Evolutionary conservation across 1,284 basidiomycete species (phyloP).

Genomic region (Phlebopus sp.): DNA sequence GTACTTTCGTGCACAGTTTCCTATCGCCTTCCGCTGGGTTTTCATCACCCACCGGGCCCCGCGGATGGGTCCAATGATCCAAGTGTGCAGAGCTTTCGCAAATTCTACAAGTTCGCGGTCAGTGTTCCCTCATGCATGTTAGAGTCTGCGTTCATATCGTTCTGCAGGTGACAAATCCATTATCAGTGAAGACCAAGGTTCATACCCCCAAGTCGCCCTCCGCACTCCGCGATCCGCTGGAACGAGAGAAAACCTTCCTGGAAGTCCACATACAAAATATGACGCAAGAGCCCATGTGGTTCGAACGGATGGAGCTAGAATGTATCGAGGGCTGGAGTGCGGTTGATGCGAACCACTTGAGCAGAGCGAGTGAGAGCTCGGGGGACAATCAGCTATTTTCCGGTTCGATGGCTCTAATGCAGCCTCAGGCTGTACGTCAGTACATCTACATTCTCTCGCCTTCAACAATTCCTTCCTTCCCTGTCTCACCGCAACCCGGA

Average conservation of each 20-base stretch:
- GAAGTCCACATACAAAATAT: constrained; percentile 88
- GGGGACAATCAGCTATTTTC: constrained; percentile 47
- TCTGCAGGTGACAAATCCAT: constrained; percentile 75
- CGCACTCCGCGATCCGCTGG: constrained; percentile 54
- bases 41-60: constrained; percentile 44
- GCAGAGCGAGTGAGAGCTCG: constrained; percentile 18
- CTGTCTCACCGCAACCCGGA: constrained; percentile 57
- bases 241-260: constrained; percentile 79
- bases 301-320: constrained; percentile 74
- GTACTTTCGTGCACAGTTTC: constrained; percentile 74
- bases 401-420: constrained; percentile 65
- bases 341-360: constrained; percentile 47
- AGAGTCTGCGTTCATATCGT: not conserved
- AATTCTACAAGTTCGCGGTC: constrained; percentile 88
- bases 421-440: constrained; percentile 79
- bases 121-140: constrained; percentile 30
- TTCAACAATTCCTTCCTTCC: constrained; percentile 43
- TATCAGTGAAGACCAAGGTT: constrained; percentile 89
- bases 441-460: constrained; percentile 80
- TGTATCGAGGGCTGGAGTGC: constrained; percentile 68
- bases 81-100: constrained; percentile 68
- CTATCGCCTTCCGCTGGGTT: constrained; percentile 61
- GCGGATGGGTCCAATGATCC: constrained; percentile 55
- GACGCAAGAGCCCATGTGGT: constrained; percentile 72
- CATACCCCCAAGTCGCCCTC: constrained; percentile 71